Percentiles rank a stretch among this genome's conserved stretches.
Evolutionary conservation across 257 asterid genomes (phyloP).

Genomic region (Solanum megistacrolobum): DNA sequence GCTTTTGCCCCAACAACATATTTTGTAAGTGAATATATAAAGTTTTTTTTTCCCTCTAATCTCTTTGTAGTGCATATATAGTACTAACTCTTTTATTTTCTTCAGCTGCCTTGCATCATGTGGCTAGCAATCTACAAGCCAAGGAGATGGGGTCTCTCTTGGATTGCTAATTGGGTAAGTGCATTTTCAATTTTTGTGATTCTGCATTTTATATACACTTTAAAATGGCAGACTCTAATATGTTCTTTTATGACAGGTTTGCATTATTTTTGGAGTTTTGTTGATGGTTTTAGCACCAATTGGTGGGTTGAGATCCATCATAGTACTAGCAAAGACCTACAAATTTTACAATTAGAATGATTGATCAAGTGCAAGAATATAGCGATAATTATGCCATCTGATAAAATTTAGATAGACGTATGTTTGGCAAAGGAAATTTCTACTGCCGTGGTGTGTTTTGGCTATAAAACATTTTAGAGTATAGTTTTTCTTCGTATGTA

Average conservation of each 20-base stretch:
- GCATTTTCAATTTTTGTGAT: not conserved
- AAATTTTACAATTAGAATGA: slow-evolving; percentile 29
- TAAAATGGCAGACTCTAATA: not conserved
- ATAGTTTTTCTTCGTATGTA: not conserved
- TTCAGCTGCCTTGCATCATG: slow-evolving; percentile 75
- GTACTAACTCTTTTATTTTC: not conserved
- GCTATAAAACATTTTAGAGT: not conserved
- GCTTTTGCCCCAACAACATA: slow-evolving; percentile 96
- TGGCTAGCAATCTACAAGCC: slow-evolving; percentile 76
- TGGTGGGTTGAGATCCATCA: slow-evolving; percentile 30
- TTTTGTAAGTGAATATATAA: slow-evolving; percentile 44
- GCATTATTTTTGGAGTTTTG: slow-evolving; percentile 25
- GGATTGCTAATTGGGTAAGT: slow-evolving; percentile 60
- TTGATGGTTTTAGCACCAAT: slow-evolving; percentile 33
- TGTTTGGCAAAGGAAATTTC: not conserved
- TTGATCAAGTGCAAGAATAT: not conserved
- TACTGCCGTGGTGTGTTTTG: not conserved
- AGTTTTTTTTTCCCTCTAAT: not conserved
- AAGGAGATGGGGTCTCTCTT: slow-evolving; percentile 44
- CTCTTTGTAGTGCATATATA: not conserved
- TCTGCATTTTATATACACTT: not conserved
- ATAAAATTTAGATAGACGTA: not conserved
- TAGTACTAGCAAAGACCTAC: slow-evolving; percentile 19
- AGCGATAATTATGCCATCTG: not conserved
- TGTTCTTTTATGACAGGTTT: slow-evolving; percentile 12